A percentile compares a stretch with the other conserved stretches of the same genome.
Evolutionary conservation across 331 rosid species (phyloP).

Genomic region (Quercus lobata): DNA sequence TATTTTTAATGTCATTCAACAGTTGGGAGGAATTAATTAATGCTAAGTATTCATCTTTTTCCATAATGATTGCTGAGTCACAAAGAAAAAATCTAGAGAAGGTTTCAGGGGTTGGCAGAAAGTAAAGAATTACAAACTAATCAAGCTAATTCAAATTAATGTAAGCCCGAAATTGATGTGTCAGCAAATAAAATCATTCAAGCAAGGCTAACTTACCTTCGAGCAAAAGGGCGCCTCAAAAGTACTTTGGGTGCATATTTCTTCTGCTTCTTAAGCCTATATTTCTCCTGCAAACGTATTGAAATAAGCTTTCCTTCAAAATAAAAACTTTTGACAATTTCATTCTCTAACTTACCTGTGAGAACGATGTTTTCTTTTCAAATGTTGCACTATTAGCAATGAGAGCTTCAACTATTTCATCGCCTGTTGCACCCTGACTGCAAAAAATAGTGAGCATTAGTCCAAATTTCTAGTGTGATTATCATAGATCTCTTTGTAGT

Average conservation of each 20-base stretch:
- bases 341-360: conserved; percentile 59
- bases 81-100: neutral
- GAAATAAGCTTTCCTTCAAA: conserved; percentile 13
- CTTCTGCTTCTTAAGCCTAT: conserved; percentile 89
- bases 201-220: conserved; percentile 44
- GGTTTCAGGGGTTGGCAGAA: neutral
- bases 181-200: neutral
- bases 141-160: neutral
- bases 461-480: neutral
- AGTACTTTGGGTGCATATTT: conserved; percentile 92
- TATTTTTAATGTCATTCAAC: neutral
- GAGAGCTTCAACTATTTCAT: conserved; percentile 90
- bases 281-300: conserved; percentile 68
- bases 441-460: neutral
- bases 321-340: neutral
- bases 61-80: neutral
- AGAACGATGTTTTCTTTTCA: conserved; percentile 85
- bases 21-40: neutral
- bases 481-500: neutral
- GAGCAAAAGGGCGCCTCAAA: conserved; percentile 76
- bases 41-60: neutral
- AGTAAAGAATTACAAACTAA: neutral
- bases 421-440: conserved; percentile 91
- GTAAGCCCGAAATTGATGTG: neutral
- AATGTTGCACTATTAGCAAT: conserved; percentile 90